phyloP scores from a whole-genome alignment of 441 rosid genomes.

The Aquilaria agallochum region DNA sequence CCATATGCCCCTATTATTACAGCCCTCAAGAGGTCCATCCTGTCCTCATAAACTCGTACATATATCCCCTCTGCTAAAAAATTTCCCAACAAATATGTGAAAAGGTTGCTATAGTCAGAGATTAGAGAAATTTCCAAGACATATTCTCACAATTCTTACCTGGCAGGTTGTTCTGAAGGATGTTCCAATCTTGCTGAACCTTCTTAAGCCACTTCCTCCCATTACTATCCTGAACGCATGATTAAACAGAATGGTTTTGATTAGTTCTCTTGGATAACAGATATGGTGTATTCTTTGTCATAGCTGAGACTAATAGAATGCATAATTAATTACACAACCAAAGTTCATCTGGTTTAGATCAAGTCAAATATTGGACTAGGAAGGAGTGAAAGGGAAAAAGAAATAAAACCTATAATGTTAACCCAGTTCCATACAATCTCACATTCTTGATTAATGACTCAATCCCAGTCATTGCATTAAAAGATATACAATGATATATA shows the following conservation, averaged over 20 bases:
- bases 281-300: too few relatives aligned
- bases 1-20: constrained; percentile 95
- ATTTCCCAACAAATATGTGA: constrained; percentile 2
- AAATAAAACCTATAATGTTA: too few relatives aligned
- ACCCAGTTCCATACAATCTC: too few relatives aligned
- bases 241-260: constrained; percentile 9
- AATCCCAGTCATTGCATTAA: too few relatives aligned
- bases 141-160: constrained; percentile 41
- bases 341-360: too few relatives aligned
- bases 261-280: neutral
- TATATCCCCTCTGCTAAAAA: constrained; percentile 72
- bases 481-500: neutral
- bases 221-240: constrained; percentile 52
- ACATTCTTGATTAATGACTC: too few relatives aligned
- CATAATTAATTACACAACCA: too few relatives aligned
- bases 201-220: constrained; percentile 92
- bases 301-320: too few relatives aligned
- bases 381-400: too few relatives aligned
- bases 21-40: constrained; percentile 96
- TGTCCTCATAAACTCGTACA: constrained; percentile 90
- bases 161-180: constrained; percentile 96
- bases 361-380: too few relatives aligned
- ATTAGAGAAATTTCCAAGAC: constrained; percentile 2
- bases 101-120: constrained; percentile 6
- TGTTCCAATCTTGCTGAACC: constrained; percentile 97